Percentiles rank a stretch among this genome's conserved stretches.
Evolutionary conservation across 73 alveolate species (phyloP).

Genomic region (Stentor coeruleus): DNA sequence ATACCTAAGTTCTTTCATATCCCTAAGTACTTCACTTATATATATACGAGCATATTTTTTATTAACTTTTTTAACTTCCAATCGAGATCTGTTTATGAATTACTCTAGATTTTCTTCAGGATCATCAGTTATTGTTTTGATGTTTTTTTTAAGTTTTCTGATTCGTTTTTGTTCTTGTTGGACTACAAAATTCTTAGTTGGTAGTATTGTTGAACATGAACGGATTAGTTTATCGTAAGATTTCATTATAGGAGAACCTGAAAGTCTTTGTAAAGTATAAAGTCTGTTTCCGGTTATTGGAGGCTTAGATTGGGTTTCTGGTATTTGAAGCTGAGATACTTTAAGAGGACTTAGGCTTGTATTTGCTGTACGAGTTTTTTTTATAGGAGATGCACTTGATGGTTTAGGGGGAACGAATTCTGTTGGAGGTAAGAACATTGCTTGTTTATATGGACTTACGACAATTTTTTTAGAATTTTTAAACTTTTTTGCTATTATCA

Average conservation of each 20-base stretch:
- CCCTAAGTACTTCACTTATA: background rate
- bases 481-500: background rate
- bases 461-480: background rate
- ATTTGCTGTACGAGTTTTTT: background rate
- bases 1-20: background rate
- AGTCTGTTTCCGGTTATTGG: background rate
- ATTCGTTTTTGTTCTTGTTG: background rate
- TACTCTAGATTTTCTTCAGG: background rate
- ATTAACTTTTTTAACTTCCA: background rate
- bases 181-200: background rate
- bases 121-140: background rate
- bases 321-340: background rate
- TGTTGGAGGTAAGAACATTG: background rate
- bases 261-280: background rate
- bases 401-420: background rate
- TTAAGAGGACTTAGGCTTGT: background rate
- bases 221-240: background rate
- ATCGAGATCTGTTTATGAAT: background rate
- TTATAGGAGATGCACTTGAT: background rate
- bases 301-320: background rate
- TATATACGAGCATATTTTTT: background rate
- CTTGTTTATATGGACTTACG: background rate
- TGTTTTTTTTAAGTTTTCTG: too few species aligned
- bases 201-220: background rate
- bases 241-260: background rate